Conservation (phyloP, 768 basidiomycete species). For the Phlegmacium glaucopus region DNA sequence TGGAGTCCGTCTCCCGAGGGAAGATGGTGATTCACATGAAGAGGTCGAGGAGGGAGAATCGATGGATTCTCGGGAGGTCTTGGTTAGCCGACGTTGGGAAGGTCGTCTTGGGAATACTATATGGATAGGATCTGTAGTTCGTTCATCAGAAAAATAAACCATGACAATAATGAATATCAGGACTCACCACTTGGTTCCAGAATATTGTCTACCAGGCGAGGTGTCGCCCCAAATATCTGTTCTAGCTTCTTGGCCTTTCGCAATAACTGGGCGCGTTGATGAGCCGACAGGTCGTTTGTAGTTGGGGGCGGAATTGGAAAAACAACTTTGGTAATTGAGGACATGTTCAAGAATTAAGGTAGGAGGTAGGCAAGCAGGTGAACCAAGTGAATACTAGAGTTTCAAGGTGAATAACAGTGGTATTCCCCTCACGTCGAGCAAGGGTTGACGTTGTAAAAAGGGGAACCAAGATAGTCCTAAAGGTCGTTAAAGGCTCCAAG, state of each 20-base stretch:
- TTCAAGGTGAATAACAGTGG: too few species aligned
- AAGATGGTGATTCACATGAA: neutral
- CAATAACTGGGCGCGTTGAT: conserved; percentile 53
- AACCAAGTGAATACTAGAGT: too few species aligned
- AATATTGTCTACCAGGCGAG: conserved; percentile 47
- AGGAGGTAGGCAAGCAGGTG: too few species aligned
- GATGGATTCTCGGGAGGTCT: neutral
- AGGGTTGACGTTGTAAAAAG: too few species aligned
- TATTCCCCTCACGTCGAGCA: too few species aligned
- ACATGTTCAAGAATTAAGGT: too few species aligned
- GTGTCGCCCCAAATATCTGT: conserved; percentile 54
- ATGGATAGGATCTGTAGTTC: neutral
- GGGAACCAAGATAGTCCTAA: too few species aligned
- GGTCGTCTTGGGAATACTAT: neutral
- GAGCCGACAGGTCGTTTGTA: conserved; percentile 46
- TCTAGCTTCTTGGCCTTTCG: conserved; percentile 59
- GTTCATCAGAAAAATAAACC: neutral
- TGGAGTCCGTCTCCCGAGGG: neutral
- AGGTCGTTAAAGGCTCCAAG: too few species aligned
- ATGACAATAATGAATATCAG: neutral
- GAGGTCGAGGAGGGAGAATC: conserved; percentile 3
- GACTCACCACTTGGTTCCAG: conserved; percentile 17
- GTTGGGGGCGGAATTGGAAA: conserved; percentile 56
- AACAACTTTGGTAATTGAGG: conserved; percentile 28
- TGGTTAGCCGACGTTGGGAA: neutral